These are phyloP conservation scores for Podila verticillata DNA, from an alignment of 192 early-diverging fungal species.

Conservation along the genomic window DNA sequence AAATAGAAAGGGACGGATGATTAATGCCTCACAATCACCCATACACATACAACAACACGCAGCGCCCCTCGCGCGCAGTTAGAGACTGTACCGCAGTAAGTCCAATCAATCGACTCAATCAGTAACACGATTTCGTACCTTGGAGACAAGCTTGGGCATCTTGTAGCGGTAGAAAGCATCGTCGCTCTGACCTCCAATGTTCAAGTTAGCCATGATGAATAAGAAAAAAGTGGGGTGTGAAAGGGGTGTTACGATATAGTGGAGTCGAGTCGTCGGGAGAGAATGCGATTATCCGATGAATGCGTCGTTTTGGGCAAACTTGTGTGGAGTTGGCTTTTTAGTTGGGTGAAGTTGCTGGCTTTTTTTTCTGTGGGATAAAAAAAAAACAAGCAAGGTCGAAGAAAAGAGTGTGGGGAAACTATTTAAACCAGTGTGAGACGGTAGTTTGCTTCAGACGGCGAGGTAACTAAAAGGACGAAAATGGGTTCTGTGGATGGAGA, in stretches of 20 bases:
- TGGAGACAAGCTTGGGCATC: slow-evolving; percentile 91
- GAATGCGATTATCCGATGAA: slow-evolving; percentile 39
- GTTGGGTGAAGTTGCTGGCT: neutral
- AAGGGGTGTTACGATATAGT: slow-evolving; percentile 40
- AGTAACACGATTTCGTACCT: slow-evolving; percentile 52
- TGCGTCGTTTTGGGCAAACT: slow-evolving; percentile 49
- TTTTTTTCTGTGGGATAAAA: neutral
- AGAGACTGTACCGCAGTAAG: no score
- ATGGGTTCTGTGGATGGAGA: slow-evolving; percentile 32
- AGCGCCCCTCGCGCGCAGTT: no score
- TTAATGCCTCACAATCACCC: neutral
- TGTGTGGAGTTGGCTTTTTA: slow-evolving; percentile 9
- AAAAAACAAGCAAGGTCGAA: slow-evolving; percentile 21
- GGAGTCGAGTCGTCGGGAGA: slow-evolving; percentile 44
- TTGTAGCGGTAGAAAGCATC: slow-evolving; percentile 99
- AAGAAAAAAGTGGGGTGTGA: neutral
- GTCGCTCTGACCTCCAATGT: slow-evolving; percentile 89
- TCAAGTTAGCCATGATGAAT: slow-evolving; percentile 77
- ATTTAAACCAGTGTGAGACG: neutral
- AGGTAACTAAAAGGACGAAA: neutral
- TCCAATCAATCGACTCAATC: no score
- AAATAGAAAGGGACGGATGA: neutral
- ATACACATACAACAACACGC: neutral
- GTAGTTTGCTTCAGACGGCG: neutral
- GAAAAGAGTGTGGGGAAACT: slow-evolving; percentile 2